Evolutionary conservation across 2,329 filamentous ascomycete genomes (phyloP).

Genomic region (Aspergillus melleus): DNA sequence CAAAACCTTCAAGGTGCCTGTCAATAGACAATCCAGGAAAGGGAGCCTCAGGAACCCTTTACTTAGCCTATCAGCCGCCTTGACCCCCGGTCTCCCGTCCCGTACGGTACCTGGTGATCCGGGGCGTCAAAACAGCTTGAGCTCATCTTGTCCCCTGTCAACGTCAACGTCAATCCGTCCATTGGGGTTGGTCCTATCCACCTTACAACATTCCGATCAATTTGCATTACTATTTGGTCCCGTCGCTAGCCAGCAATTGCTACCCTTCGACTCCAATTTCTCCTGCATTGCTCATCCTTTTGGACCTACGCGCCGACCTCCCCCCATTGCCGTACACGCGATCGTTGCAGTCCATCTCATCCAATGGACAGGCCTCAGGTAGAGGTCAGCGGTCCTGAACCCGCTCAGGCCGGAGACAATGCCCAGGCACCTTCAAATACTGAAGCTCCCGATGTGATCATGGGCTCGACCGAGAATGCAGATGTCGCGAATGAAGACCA

Average conservation of each 20-base stretch:
- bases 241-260: background rate
- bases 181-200: background rate
- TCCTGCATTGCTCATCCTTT: background rate
- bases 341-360: background rate
- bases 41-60: too few relatives aligned
- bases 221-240: background rate
- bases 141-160: background rate
- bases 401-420: background rate
- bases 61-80: too few relatives aligned
- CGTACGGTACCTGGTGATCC: background rate
- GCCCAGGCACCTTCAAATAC: constrained; percentile 5
- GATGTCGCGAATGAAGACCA: constrained; percentile 15
- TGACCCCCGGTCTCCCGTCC: too few relatives aligned
- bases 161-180: background rate
- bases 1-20: too few relatives aligned
- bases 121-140: background rate
- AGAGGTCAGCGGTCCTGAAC: constrained; percentile 14
- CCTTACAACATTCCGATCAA: background rate
- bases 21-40: too few relatives aligned
- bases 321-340: background rate
- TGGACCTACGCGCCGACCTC: background rate
- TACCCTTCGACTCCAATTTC: background rate
- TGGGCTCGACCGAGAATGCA: constrained; percentile 17
- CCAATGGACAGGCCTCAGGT: constrained; percentile 24
- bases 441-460: constrained; percentile 26